Base-by-base conservation (phyloP, 2,329 filamentous ascomycete species). In the Fusarium sp. region DNA sequence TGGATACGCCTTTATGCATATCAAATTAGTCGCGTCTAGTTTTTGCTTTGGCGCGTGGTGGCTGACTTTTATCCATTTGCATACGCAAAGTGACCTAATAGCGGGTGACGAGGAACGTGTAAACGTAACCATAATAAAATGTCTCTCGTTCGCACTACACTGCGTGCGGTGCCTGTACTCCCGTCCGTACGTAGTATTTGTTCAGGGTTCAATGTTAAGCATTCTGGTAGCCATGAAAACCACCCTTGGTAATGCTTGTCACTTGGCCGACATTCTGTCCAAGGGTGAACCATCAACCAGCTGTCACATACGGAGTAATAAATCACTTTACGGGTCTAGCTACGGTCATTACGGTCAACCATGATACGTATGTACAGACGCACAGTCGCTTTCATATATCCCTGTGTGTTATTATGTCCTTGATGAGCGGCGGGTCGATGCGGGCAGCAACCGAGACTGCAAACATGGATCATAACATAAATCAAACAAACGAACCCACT, bases 21-120 rank as follows among this genome's bases (percentile, higher is more conserved):
- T 66, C 28, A 51, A 55, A 48, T 30, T 50, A 68, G 68, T 58
- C 56, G 44, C 62, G 48, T 59, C 34, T 56, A 68, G 57, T 45
- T 34, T 63, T 54, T 45, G 32, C 39, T 67, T 68, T 72, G 62
- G 63, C 48, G 69, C 41, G 24, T 28, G 39, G 39, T 68, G 63
- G 68, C 63, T 71, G 67, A 38, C 55, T 60, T 39, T 44, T 24
- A 38, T 42, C 42, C 48, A 68, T 72, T 66, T 52, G 22, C 30
- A 42, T 42, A 41, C 39, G 52, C 24, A 68, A 52, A 28, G 68
- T 64, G 48, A 44, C 58, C 67, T 62, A 42, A 68, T 15, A 52
- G 41, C 32, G 51, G 51, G 45, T 38, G 42, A 56, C 42, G 28
- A 57, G 39, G 41, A 62, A 63, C 38, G 51, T 57, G 32, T 22